phyloP scores from a whole-genome alignment of 495 filamentous ascomycete species.

The Hypoxylon rickii region DNA sequence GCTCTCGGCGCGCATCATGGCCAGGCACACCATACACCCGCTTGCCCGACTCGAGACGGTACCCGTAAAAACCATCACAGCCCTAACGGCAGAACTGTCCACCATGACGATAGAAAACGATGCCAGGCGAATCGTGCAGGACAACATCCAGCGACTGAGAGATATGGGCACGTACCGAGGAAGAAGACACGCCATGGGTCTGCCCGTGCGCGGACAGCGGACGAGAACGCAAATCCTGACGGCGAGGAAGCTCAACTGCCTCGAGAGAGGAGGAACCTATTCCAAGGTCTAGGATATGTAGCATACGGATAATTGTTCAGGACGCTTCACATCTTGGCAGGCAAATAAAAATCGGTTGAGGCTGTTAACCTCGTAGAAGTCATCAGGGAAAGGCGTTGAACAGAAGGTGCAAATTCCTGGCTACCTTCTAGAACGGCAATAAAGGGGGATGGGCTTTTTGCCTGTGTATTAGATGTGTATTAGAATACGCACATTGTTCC shows the following conservation, averaged over 20 bases:
- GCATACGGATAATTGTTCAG: too few species aligned
- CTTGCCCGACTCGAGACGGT: constrained; percentile 75
- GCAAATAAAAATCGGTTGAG: too few species aligned
- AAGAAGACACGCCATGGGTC: constrained; percentile 82
- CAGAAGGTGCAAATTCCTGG: background rate
- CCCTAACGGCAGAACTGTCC: constrained; percentile 81
- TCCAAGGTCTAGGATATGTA: constrained; percentile 29
- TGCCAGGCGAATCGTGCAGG: constrained; percentile 70
- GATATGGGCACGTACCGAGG: constrained; percentile 93
- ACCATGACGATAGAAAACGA: constrained; percentile 96
- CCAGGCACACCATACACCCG: constrained; percentile 84
- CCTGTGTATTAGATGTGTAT: constrained; percentile 2
- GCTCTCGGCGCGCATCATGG: constrained; percentile 72
- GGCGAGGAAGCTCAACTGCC: constrained; percentile 76
- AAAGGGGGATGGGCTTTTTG: background rate
- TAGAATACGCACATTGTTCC: constrained; percentile 10
- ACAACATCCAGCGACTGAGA: constrained; percentile 83
- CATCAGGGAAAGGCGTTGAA: constrained; percentile 7
- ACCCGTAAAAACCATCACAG: constrained; percentile 69
- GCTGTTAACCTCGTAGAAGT: background rate
- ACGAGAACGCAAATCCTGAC: constrained; percentile 84
- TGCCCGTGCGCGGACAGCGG: constrained; percentile 86
- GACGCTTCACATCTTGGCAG: too few species aligned
- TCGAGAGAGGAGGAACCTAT: constrained; percentile 66
- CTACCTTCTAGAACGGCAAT: background rate